Evolutionary conservation across 768 basidiomycete species (phyloP), one percentile per base, ranked within the genome.

Genomic region (Lactarius psammicola): DNA sequence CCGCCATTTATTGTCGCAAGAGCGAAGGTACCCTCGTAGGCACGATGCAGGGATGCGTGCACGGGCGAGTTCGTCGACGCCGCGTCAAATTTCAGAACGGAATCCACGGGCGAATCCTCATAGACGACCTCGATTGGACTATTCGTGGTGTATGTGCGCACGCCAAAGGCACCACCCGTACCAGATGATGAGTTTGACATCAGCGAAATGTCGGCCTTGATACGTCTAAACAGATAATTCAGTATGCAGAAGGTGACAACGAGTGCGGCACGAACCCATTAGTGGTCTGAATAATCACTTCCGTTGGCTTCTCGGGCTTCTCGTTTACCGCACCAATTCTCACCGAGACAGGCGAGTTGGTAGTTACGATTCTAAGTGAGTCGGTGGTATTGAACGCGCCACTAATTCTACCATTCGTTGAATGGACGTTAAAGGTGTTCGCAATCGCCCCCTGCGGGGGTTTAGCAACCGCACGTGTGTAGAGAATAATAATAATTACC

Each of bases 21-120:
- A n/a, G 64, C 65, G 71, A 80, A 81, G 7, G 58, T 62, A 36
- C 82, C 82, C 63, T 84, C 82, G 65, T 76, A 84, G 2, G 78
- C 76, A 30, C 69, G 59, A 56, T 78, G 75, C 4, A 81, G 74
- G 44, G 62, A 56, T 0, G 76, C 71, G 18, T 67, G 60, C 11
- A 75, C 72, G 1, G 26, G 64, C 7, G 73, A 65, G 15, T 78
- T 75, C 1, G 72, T 72, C 40, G 81, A 75, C 33, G 56, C 63
- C n/a, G 72, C 76, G 1, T 57, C 58, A 30, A 78, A 71, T 5
- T 63, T 62, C 53, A 83, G 71, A 49, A 72, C 49, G n/a, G 79
- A 76, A 64, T 76, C 72, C 44, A 78, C 65, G 4, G 82, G 81
- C 6, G 73, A 71, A 26, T 73, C 64, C 30, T 58, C 49, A 63